Base-by-base conservation (phyloP, 345 rosid genomes). In the Eucalyptus caleyi region DNA sequence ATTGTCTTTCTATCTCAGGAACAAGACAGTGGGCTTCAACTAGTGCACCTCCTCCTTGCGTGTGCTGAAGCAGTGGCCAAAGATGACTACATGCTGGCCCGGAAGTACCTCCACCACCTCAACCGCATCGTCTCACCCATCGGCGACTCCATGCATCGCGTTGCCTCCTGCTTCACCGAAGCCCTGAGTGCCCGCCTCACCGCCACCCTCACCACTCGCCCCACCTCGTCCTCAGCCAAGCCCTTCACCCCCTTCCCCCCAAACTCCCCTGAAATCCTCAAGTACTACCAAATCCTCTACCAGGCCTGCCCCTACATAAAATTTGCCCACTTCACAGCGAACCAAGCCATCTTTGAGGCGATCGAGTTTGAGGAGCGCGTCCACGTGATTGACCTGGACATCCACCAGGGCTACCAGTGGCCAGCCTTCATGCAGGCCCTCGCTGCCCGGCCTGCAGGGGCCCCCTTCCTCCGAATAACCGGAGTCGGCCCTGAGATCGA, bases 401-500 rank as follows among this genome's bases (percentile, higher is more conserved):
- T 95, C 89, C 95, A 91, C 67, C 97, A 95, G 60, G 97, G 97
- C 42, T 95, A 95, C 92, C 97, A 95, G 69, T 95, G 97, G 97
- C 97, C 97, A 15, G 97, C 97, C 60, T 93, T 95, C 93, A 95
- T 95, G 97, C 97, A 94, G 91, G 97, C 96, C 80, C 91, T 95
- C 16, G 95, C 95, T 19, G 96, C 95, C 50, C 90, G 97, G 86
- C 94, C 96, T 0, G 92, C 90, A 1, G 96, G 96, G 11, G 92
- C 96, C 86, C 96, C 96, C 1, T 95, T 94, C 88, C 95, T 95
- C 30, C 91, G 96, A 60, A 94, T 95, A 82, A 95, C 97, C 0
- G 97, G 97, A 40, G 95, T 95, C 2, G 95, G 96, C 40, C 82
- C 95, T 5, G 54, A 91, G 8, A 88, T 93, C 19, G 94, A 94